A percentile compares a stretch with the other conserved stretches of the same genome.
Conservation (phyloP, 192 early-diverging fungal species). For the Radiomyces spectabilis region DNA sequence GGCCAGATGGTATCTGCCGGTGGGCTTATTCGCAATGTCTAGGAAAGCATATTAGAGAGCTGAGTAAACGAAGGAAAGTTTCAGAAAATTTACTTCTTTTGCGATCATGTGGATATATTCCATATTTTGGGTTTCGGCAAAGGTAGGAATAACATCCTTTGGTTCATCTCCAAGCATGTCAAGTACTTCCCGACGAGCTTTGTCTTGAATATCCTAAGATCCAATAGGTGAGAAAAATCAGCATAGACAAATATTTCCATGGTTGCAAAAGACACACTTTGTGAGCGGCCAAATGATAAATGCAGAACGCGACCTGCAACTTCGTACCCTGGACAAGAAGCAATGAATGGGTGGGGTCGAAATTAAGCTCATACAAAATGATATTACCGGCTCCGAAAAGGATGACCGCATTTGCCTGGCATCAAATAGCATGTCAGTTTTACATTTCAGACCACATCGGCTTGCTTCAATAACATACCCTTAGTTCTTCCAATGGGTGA, state of each 20-base stretch:
- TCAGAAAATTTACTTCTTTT: constrained; percentile 34
- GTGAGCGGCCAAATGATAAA: neutral
- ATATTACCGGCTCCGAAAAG: neutral
- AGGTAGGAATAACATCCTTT: constrained; percentile 38
- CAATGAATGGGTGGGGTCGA: neutral
- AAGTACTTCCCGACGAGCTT: constrained; percentile 44
- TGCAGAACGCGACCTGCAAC: neutral
- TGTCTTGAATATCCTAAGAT: constrained; percentile 42
- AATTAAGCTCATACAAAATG: neutral
- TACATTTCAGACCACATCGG: neutral
- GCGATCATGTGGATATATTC: constrained; percentile 41
- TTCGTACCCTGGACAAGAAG: neutral
- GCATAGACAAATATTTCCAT: no score
- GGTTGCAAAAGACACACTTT: neutral
- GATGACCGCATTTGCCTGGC: neutral
- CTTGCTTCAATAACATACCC: constrained; percentile 9
- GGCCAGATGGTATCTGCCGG: neutral
- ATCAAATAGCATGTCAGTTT: no score
- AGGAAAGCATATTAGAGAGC: neutral
- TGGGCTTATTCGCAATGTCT: constrained; percentile 3
- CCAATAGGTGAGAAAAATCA: neutral
- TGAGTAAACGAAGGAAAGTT: no score
- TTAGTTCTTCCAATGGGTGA: constrained; percentile 12
- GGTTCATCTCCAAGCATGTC: constrained; percentile 44
- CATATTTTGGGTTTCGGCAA: constrained; percentile 44